These are phyloP conservation scores for Pontederia paniculata DNA, from an alignment of 176 grass and related monocot species.

Conservation along the genomic window DNA sequence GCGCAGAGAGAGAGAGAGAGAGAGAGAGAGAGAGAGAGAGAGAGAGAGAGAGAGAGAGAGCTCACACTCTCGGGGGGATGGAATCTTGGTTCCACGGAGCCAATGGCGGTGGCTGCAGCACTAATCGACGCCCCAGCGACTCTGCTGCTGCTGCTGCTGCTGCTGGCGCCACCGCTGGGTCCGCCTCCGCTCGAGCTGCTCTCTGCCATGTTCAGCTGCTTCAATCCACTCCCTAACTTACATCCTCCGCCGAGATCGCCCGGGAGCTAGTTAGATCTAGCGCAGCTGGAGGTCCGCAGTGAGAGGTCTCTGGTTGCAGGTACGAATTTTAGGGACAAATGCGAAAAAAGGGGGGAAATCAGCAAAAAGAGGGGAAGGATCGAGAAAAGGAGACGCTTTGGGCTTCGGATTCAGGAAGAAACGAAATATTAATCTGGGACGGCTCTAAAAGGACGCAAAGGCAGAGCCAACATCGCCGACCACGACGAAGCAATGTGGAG, in stretches of 20 bases:
- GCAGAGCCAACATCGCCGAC: no score
- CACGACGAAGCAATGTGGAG: no score
- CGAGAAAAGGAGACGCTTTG: no score
- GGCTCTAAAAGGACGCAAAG: no score
- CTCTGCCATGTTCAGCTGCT: neutral
- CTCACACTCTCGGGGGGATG: neutral
- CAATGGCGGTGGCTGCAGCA: conserved; percentile 3
- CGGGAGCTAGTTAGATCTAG: neutral
- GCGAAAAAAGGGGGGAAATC: no score
- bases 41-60: neutral
- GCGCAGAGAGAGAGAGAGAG: neutral
- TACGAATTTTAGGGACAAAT: no score
- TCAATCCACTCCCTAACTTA: neutral
- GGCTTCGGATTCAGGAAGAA: no score
- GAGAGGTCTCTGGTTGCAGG: no score
- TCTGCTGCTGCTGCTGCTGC: neutral
- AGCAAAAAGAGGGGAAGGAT: no score
- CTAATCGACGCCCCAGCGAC: neutral
- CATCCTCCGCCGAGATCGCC: neutral
- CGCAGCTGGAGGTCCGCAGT: no score
- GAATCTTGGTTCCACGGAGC: conserved; percentile 3
- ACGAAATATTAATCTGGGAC: no score
- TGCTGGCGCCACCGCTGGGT: neutral
- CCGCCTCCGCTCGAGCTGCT: neutral
- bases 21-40: no score